phyloP scores from a whole-genome alignment of 2,329 filamentous ascomycete genomes.

The Cladosporium oxysporum region DNA sequence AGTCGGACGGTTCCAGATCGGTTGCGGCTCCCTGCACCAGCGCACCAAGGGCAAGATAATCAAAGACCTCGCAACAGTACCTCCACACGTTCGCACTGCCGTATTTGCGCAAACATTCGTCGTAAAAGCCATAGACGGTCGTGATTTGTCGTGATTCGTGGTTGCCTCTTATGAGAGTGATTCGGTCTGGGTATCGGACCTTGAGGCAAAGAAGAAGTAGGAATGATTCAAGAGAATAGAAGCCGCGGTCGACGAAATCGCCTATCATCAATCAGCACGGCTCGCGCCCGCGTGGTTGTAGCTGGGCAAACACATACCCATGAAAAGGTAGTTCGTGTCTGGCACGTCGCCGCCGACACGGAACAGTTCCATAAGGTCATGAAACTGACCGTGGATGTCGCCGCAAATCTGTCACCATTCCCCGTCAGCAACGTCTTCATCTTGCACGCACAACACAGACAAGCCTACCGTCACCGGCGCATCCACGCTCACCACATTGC shows the following conservation, averaged over 20 bases:
- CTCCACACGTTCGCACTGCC: slow-evolving; percentile 94
- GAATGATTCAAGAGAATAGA: slow-evolving; percentile 97
- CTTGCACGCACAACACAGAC: background rate
- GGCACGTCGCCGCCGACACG: slow-evolving; percentile 90
- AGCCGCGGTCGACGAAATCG: slow-evolving; percentile 96
- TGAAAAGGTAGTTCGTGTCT: slow-evolving; percentile 95
- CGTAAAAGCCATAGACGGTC: slow-evolving; percentile 97
- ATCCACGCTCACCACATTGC: slow-evolving; percentile 92
- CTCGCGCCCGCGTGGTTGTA: slow-evolving; percentile 29
- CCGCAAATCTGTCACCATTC: slow-evolving; percentile 73
- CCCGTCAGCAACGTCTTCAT: slow-evolving; percentile 23
- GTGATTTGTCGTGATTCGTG: slow-evolving; percentile 92
- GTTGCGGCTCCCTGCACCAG: slow-evolving; percentile 83
- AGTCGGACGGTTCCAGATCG: slow-evolving; percentile 63
- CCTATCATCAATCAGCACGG: slow-evolving; percentile 51
- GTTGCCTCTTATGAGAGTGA: slow-evolving; percentile 84
- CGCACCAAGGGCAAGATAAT: slow-evolving; percentile 89
- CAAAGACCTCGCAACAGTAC: slow-evolving; percentile 95
- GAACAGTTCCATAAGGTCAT: slow-evolving; percentile 96
- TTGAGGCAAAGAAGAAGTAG: slow-evolving; percentile 93
- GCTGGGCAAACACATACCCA: slow-evolving; percentile 60
- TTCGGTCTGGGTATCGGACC: slow-evolving; percentile 94
- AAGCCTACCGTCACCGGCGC: slow-evolving; percentile 81
- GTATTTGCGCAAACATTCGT: slow-evolving; percentile 94
- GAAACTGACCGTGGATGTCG: slow-evolving; percentile 95